Evolutionary conservation across 2,329 filamentous ascomycete genomes (phyloP), one percentile per base, ranked within the genome.

Genomic region (Sarocladium strictum): DNA sequence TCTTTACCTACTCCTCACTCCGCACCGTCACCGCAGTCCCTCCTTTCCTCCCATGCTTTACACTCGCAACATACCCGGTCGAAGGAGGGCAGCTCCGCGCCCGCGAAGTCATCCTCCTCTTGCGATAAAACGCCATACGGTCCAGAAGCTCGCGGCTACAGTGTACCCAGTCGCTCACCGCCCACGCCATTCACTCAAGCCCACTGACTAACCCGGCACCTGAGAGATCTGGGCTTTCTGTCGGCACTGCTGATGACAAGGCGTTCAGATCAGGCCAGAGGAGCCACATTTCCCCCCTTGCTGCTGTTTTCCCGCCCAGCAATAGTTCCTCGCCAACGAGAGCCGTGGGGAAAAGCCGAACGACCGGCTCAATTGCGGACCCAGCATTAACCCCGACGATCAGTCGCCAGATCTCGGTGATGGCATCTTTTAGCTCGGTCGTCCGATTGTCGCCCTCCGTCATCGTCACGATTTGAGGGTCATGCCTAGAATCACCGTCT

Each of bases 91-190:
- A 68, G 57, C 54, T 73, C 67, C 17, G 70, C 57, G 0, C 67
- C 66, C 29, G 63, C 21, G 1, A 69, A 63, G 6, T 59, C 41
- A 2, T 60, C 60, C 4, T 58, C 54, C 4, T 51, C 53, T 68
- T 62, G 37, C 60, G 58, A 19, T 65, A 62, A 43, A 72, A 62
- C 2, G 69, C 40, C 7, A 71, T 56, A 7, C 64, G 57, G 43
- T 72, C 67, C 11, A 72, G 33, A 1, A 68, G 62, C 55, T 70
- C 62, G 10, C 65, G 59, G 0, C 66, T 67, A 54, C 72, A 71
- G 26, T 68, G 63, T 21, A 71, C 56, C 67, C 65, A 72, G 32
- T 71, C 67, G 0, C 62, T 63, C 3, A 67, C 54, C 32, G 62
- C 65, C 68, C 67, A 72, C 3, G 61, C 58, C 1, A 61, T 24